These are phyloP conservation scores for Amanita rimosa DNA, from an alignment of 768 basidiomycete genomes.

Conservation along the genomic window DNA sequence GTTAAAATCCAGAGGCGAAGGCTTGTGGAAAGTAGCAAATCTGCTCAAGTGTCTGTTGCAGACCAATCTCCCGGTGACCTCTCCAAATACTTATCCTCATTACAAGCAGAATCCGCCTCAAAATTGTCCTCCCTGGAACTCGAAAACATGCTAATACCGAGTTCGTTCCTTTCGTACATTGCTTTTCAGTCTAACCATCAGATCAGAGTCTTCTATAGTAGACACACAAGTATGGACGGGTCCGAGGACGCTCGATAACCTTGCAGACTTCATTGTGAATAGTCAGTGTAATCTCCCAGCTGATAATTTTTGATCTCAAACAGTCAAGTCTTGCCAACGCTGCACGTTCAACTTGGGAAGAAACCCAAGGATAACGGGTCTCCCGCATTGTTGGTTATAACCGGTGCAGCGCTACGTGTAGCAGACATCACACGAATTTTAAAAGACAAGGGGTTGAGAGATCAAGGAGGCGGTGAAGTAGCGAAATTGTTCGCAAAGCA, in stretches of 20 bases:
- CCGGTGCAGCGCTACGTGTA: slow-evolving; percentile 88
- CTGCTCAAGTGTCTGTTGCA: slow-evolving; percentile 35
- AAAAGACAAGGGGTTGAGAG: slow-evolving; percentile 55
- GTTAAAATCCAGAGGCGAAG: slow-evolving; percentile 49
- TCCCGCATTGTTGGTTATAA: slow-evolving; percentile 77
- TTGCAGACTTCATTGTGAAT: slow-evolving; percentile 68
- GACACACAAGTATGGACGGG: slow-evolving; percentile 70
- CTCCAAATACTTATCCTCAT: slow-evolving; percentile 49
- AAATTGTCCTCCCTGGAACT: slow-evolving; percentile 71
- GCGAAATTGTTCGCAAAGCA: slow-evolving; percentile 96
- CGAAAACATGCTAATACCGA: slow-evolving; percentile 65
- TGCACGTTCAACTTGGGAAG: slow-evolving; percentile 64
- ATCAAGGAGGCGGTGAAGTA: slow-evolving; percentile 82
- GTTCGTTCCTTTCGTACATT: slow-evolving; percentile 28
- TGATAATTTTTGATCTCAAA: neutral
- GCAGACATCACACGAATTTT: slow-evolving; percentile 74
- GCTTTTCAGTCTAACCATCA: slow-evolving; percentile 28
- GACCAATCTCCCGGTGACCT: slow-evolving; percentile 44
- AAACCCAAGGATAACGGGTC: slow-evolving; percentile 69
- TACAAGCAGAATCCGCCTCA: slow-evolving; percentile 62
- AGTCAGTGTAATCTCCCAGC: slow-evolving; percentile 26
- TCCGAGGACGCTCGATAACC: slow-evolving; percentile 56
- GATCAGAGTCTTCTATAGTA: slow-evolving; percentile 57
- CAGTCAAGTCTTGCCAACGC: slow-evolving; percentile 48
- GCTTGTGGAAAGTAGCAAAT: slow-evolving; percentile 32